Evolutionary conservation across 768 basidiomycete genomes (phyloP).

Genomic region (Termitomyces titanicus): DNA sequence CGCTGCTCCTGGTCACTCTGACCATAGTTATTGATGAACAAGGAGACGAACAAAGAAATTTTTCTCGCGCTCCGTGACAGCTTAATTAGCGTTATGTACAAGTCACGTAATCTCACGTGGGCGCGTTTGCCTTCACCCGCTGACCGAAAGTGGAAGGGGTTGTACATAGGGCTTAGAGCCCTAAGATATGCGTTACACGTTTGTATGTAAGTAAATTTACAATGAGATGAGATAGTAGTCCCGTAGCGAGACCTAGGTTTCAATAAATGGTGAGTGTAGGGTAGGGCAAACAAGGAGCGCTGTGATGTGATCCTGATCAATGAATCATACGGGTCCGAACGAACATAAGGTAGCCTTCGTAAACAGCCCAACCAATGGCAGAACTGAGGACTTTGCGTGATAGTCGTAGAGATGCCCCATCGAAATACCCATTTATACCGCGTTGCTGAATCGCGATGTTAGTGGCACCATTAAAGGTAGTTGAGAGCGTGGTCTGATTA

Average conservation of each 20-base stretch:
- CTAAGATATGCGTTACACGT: background rate
- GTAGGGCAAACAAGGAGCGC: background rate
- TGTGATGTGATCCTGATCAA: background rate
- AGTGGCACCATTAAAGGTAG: background rate
- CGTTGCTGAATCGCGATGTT: constrained; percentile 56
- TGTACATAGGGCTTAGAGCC: background rate
- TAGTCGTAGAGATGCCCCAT: constrained; percentile 78
- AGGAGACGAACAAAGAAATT: constrained; percentile 20
- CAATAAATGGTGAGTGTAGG: background rate
- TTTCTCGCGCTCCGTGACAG: constrained; percentile 22
- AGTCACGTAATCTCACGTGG: constrained; percentile 29
- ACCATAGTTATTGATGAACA: constrained; percentile 22
- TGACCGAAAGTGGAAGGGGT: background rate
- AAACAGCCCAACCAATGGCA: constrained; percentile 90
- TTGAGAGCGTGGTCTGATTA: constrained; percentile 28
- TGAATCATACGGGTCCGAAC: constrained; percentile 30
- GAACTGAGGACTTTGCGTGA: constrained; percentile 85
- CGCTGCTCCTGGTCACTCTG: constrained; percentile 31
- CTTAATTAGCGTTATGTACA: constrained; percentile 25
- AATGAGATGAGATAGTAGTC: constrained; percentile 1
- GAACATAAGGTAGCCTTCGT: constrained; percentile 72
- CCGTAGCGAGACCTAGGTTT: background rate
- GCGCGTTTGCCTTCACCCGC: constrained; percentile 8
- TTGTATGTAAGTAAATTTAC: background rate
- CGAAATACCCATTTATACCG: constrained; percentile 78